A percentile compares a stretch with the other conserved stretches of the same genome.
Conservation (phyloP, 805 yeast species). For the Pichia membranifaciens region DNA sequence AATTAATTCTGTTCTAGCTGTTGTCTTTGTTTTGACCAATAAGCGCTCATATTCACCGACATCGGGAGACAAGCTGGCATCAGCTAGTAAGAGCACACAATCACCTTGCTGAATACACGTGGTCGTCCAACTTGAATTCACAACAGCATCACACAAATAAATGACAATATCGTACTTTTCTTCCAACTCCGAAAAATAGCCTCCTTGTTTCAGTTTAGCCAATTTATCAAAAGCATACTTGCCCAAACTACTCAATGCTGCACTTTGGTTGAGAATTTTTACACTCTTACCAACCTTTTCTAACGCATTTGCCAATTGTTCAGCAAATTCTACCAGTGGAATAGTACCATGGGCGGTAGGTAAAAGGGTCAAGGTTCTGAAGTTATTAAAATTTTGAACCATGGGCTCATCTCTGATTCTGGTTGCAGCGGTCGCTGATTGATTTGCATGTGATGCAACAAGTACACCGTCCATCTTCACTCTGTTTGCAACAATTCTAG, state of each 20-base stretch:
- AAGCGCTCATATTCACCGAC: constrained; percentile 84
- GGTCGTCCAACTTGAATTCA: constrained; percentile 81
- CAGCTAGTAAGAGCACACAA: constrained; percentile 83
- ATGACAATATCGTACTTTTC: constrained; percentile 84
- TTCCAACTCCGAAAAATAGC: constrained; percentile 86
- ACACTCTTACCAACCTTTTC: constrained; percentile 67
- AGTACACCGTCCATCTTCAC: constrained; percentile 18
- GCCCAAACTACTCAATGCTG: constrained; percentile 75
- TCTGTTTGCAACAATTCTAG: constrained; percentile 74
- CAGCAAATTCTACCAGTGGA: constrained; percentile 86
- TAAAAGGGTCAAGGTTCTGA: constrained; percentile 76
- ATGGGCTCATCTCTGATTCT: constrained; percentile 30
- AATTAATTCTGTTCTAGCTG: constrained; percentile 83
- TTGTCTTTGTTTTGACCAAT: constrained; percentile 65
- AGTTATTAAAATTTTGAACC: constrained; percentile 40
- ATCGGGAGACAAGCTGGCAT: constrained; percentile 65
- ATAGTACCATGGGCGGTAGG: constrained; percentile 67
- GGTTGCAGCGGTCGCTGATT: constrained; percentile 23
- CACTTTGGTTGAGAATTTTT: constrained; percentile 75
- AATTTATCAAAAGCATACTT: constrained; percentile 88
- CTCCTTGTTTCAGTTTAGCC: constrained; percentile 78
- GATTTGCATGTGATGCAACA: constrained; percentile 12
- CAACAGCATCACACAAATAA: constrained; percentile 81
- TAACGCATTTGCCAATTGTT: constrained; percentile 63
- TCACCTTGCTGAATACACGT: constrained; percentile 95